These are phyloP conservation scores for Moesziomyces aphidis DNA, from an alignment of 1,284 basidiomycete genomes.

Conservation along the genomic window DNA sequence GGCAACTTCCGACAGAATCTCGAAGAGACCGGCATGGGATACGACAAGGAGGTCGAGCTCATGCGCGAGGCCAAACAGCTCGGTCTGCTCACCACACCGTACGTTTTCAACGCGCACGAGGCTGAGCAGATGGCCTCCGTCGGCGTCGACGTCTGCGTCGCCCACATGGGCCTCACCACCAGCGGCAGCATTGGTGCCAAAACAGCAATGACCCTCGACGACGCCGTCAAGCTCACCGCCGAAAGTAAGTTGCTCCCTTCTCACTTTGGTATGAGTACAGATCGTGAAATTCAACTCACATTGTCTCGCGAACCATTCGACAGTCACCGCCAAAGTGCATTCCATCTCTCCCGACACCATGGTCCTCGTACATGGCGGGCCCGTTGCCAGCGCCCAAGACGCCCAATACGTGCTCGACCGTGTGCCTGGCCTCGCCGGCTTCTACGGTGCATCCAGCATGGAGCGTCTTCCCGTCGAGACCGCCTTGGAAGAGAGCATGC, in stretches of 20 bases:
- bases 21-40: constrained; percentile 51
- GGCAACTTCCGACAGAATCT: constrained; percentile 46
- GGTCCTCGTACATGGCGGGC: constrained; percentile 46
- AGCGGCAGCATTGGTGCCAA: constrained; percentile 44
- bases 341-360: constrained; percentile 33
- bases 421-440: constrained; percentile 37
- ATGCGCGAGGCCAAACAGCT: constrained; percentile 37
- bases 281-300: background rate
- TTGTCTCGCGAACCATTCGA: background rate
- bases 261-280: background rate
- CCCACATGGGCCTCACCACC: constrained; percentile 45
- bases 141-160: constrained; percentile 38
- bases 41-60: constrained; percentile 39
- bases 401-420: constrained; percentile 47
- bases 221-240: constrained; percentile 34
- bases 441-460: constrained; percentile 51
- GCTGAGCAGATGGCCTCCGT: constrained; percentile 38
- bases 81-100: constrained; percentile 41
- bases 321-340: constrained; percentile 33
- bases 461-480: constrained; percentile 46
- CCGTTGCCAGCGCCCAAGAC: constrained; percentile 36
- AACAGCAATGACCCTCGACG: constrained; percentile 40
- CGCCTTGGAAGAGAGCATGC: constrained; percentile 41
- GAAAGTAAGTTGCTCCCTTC: constrained; percentile 20
- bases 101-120: constrained; percentile 40